These are phyloP conservation scores for Dorcoceras hygrometricum DNA, from an alignment of 257 asterid genomes.

Conservation along the genomic window DNA sequence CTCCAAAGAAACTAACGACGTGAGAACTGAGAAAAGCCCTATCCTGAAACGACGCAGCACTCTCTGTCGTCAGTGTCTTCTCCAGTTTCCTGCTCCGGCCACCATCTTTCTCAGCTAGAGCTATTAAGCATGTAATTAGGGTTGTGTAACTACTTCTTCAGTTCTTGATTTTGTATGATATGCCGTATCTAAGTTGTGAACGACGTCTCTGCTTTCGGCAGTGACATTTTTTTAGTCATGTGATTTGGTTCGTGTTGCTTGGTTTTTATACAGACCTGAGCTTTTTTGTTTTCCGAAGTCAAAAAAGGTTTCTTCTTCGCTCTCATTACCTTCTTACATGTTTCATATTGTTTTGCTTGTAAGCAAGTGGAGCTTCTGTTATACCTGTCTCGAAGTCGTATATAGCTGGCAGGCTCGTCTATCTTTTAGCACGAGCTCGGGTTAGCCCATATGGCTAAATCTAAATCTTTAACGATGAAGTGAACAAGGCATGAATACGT, in stretches of 20 bases:
- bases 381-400: no score
- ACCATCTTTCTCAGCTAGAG: conserved; percentile 9
- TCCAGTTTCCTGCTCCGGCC: conserved; percentile 36
- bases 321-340: no score
- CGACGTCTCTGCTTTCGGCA: neutral
- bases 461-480: neutral
- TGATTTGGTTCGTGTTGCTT: neutral
- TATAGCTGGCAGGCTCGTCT: neutral
- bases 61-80: conserved; percentile 11
- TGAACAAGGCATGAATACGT: conserved; percentile 9
- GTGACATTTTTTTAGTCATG: neutral
- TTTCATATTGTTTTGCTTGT: neutral
- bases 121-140: conserved; percentile 1
- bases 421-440: neutral
- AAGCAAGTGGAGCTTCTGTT: no score
- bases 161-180: neutral
- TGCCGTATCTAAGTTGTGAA: conserved; percentile 7
- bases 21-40: conserved; percentile 17
- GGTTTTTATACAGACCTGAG: neutral
- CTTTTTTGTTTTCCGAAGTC: neutral
- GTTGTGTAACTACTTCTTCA: neutral
- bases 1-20: conserved; percentile 12
- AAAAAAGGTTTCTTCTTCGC: neutral
- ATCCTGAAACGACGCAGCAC: conserved; percentile 17
- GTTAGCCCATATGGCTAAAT: neutral